Conservation (phyloP, 2,329 filamentous ascomycete genomes). For the Seiridium cupressi region DNA sequence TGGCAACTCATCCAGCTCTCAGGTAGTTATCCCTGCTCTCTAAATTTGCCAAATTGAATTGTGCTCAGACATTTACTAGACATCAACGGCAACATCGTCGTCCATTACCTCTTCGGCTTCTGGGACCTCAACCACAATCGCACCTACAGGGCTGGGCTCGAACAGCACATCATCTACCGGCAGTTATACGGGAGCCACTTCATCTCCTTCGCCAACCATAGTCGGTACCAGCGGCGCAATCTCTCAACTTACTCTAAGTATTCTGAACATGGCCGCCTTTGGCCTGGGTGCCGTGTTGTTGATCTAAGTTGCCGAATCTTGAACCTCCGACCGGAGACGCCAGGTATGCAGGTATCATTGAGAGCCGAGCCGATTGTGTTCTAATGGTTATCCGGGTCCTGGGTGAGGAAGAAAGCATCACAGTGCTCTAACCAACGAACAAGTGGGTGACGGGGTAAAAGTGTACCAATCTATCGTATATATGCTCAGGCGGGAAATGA, state of each 20-base stretch:
- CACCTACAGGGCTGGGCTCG: background rate
- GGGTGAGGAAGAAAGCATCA: no score
- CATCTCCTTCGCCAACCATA: background rate
- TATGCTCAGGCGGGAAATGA: no score
- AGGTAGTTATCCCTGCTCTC: background rate
- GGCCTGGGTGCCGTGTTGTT: constrained; percentile 7
- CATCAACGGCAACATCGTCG: background rate
- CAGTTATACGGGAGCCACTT: background rate
- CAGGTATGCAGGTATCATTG: background rate
- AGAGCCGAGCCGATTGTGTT: no score
- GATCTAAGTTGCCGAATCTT: background rate
- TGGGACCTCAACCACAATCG: background rate
- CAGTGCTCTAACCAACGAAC: no score
- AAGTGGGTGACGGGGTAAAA: no score
- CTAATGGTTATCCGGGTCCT: no score
- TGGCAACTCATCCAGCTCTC: background rate
- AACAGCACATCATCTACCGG: background rate
- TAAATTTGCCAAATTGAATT: background rate
- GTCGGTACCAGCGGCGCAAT: background rate
- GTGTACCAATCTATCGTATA: no score
- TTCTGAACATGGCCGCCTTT: constrained; percentile 6
- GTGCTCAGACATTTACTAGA: background rate
- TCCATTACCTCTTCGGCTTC: background rate
- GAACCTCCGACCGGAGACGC: background rate
- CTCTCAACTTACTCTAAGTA: background rate